A percentile compares a stretch with the other conserved stretches of the same genome.
Conservation (phyloP, 352 stramenopile genomes). For the Globisporangium acanthophoron region DNA sequence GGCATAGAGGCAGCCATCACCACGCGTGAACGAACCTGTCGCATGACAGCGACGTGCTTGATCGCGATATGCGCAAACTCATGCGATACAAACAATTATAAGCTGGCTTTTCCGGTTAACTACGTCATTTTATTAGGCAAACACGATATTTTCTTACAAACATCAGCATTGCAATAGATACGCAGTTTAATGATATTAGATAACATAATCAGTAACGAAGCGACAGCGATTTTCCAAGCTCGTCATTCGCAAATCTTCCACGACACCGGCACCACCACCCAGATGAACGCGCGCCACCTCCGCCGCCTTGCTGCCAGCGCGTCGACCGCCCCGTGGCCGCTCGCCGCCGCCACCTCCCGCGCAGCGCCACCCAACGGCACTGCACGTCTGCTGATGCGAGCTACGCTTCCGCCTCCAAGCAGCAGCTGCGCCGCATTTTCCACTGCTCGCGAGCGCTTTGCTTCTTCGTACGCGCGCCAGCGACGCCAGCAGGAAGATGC, state of each 20-base stretch:
- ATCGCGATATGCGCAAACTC: not conserved
- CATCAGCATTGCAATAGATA: too few species aligned
- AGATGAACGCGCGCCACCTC: conserved; percentile 5
- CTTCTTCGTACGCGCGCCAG: conserved; percentile 14
- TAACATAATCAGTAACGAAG: too few species aligned
- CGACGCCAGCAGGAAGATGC: conserved; percentile 3
- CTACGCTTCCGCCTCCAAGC: not conserved
- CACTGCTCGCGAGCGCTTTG: conserved; percentile 8
- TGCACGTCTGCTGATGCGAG: not conserved
- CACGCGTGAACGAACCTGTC: not conserved
- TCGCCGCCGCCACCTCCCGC: not conserved
- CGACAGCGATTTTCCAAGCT: not conserved
- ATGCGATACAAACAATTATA: too few species aligned
- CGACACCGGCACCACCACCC: not conserved
- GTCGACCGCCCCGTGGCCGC: not conserved
- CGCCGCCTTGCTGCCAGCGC: conserved; percentile 1
- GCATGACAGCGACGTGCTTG: not conserved
- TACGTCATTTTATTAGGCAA: too few species aligned
- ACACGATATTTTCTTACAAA: too few species aligned
- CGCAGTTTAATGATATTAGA: too few species aligned
- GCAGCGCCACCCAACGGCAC: not conserved
- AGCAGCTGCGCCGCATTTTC: conserved; percentile 2
- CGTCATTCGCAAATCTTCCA: not conserved
- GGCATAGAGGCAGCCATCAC: too few species aligned
- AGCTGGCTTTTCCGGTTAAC: too few species aligned